A percentile compares a stretch with the other conserved stretches of the same genome.
These are phyloP conservation scores for Coemansia sp. DNA, from an alignment of 192 early-diverging fungal genomes.

Conservation along the genomic window DNA sequence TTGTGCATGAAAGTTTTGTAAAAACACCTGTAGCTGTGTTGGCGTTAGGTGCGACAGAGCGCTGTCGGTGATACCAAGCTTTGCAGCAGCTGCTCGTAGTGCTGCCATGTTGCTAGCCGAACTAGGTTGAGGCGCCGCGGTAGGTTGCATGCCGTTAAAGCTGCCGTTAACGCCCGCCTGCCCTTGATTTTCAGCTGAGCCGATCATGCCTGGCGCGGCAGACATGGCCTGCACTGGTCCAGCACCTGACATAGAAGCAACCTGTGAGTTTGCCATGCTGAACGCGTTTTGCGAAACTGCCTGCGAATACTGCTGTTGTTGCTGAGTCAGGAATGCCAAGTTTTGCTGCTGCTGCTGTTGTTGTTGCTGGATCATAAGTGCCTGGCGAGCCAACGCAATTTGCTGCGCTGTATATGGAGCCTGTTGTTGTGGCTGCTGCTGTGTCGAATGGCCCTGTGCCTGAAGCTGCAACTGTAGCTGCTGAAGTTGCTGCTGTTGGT, in stretches of 20 bases:
- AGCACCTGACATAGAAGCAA: not conserved
- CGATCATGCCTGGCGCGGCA: conserved; percentile 7
- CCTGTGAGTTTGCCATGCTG: not conserved
- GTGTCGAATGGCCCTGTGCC: conserved; percentile 19
- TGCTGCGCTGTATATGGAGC: conserved; percentile 23
- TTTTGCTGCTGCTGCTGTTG: conserved; percentile 12
- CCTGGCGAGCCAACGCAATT: conserved; percentile 37
- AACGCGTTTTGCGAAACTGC: conserved; percentile 10
- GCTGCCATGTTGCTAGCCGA: conserved; percentile 14
- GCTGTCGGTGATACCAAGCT: conserved; percentile 27
- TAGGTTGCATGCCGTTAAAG: not conserved
- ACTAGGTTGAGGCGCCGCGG: not conserved
- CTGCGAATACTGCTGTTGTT: conserved; percentile 26
- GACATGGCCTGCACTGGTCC: conserved; percentile 4
- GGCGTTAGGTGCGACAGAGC: conserved; percentile 24
- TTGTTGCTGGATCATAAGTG: conserved; percentile 24
- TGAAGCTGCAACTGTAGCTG: conserved; percentile 29
- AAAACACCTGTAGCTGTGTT: conserved; percentile 31
- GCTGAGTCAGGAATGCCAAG: conserved; percentile 28
- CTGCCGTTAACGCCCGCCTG: conserved; percentile 9
- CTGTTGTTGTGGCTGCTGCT: conserved; percentile 19
- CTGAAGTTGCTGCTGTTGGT: conserved; percentile 12
- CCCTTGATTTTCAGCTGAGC: not conserved
- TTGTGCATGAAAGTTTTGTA: conserved; percentile 38
- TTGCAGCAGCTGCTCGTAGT: conserved; percentile 37